Percentiles rank a stretch among this genome's conserved stretches.
These are phyloP conservation scores for Pterula multifida DNA, from an alignment of 1,284 basidiomycete genomes.

Conservation along the genomic window DNA sequence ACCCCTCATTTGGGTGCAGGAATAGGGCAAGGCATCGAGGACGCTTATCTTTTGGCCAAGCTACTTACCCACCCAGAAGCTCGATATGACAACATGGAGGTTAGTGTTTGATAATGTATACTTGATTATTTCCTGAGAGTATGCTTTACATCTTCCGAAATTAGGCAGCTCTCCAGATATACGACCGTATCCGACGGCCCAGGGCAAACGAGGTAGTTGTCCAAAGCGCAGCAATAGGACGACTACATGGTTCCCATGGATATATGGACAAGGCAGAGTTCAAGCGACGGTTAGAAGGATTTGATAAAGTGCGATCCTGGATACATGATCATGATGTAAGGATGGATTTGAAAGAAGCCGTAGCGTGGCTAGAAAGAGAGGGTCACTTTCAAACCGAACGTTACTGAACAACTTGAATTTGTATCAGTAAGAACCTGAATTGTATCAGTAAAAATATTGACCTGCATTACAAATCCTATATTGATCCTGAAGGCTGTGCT, in stretches of 20 bases:
- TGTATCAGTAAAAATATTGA: too few relatives aligned
- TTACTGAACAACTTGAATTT: too few relatives aligned
- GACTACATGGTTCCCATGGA: neutral
- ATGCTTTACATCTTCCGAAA: neutral
- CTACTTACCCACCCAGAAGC: slow-evolving; percentile 15
- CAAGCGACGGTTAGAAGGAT: neutral
- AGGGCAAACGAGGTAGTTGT: neutral
- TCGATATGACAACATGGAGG: slow-evolving; percentile 13
- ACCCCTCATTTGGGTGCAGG: slow-evolving; percentile 17
- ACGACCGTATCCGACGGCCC: neutral
- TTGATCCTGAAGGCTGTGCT: neutral
- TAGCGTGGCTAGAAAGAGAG: neutral
- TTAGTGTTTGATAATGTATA: slow-evolving; percentile 15
- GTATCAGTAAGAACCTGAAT: too few relatives aligned
- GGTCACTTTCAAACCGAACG: neutral
- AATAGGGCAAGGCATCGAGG: slow-evolving; percentile 19
- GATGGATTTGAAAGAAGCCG: neutral
- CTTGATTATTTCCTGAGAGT: too few relatives aligned
- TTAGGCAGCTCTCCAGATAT: neutral
- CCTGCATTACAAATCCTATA: too few relatives aligned
- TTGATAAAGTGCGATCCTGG: neutral
- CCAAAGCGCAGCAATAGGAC: neutral
- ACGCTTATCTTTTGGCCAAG: slow-evolving; percentile 15
- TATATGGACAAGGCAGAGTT: neutral
- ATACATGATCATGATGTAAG: neutral